A percentile compares a stretch with the other conserved stretches of the same genome.
phyloP scores from a whole-genome alignment of 2,329 filamentous ascomycete species.

The Penicillium sp. region DNA sequence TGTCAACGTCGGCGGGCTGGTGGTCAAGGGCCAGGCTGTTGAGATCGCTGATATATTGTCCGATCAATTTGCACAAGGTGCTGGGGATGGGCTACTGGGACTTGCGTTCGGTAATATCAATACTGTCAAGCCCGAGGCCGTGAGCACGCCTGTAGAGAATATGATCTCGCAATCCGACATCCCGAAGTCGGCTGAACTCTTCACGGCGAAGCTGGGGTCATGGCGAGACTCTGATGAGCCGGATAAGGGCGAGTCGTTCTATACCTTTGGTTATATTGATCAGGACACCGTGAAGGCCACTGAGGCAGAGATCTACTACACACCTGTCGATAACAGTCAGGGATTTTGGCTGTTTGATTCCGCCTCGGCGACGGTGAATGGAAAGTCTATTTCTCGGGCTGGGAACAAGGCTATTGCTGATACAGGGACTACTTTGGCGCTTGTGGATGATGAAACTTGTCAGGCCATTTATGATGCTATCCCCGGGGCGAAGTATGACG shows the following conservation, averaged over 20 bases:
- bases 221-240: slow-evolving; percentile 50
- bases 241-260: slow-evolving; percentile 58
- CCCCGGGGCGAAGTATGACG: slow-evolving; percentile 59
- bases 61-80: slow-evolving; percentile 54
- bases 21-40: slow-evolving; percentile 61
- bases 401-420: slow-evolving; percentile 69
- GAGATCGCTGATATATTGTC: slow-evolving; percentile 64
- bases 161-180: slow-evolving; percentile 63
- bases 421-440: slow-evolving; percentile 68
- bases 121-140: slow-evolving; percentile 56
- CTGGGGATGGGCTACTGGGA: slow-evolving; percentile 65
- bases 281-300: slow-evolving; percentile 57
- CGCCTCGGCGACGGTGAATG: slow-evolving; percentile 58
- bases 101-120: slow-evolving; percentile 66
- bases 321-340: slow-evolving; percentile 60
- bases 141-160: slow-evolving; percentile 66
- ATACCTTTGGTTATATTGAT: slow-evolving; percentile 73
- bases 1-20: slow-evolving; percentile 62
- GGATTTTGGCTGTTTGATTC: slow-evolving; percentile 70
- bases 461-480: slow-evolving; percentile 65
- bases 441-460: slow-evolving; percentile 63
- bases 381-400: slow-evolving; percentile 50
- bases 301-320: slow-evolving; percentile 58
- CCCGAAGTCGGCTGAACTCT: slow-evolving; percentile 55
- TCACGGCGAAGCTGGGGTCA: slow-evolving; percentile 64